Evolutionary conservation across 306 rosid genomes (phyloP).

Genomic region (Vicia faba): DNA sequence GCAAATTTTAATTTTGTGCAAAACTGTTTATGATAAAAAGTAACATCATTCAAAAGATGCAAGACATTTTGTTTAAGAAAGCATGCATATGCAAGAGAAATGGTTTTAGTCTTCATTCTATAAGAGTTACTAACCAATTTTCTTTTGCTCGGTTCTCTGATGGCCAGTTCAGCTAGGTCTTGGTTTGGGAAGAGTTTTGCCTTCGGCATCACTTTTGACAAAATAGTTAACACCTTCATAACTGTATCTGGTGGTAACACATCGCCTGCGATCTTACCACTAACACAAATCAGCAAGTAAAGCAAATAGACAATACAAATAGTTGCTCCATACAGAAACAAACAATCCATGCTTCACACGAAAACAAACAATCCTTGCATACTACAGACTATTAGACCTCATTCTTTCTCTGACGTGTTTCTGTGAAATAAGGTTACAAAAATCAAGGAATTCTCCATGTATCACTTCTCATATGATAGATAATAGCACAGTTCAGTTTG

Average conservation of each 20-base stretch:
- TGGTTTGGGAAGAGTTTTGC: slow-evolving; percentile 74
- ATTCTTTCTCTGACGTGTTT: no score
- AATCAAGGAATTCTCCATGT: no score
- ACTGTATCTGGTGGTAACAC: slow-evolving; percentile 67
- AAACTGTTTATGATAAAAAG: background rate
- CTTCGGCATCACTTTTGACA: slow-evolving; percentile 72
- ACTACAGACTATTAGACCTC: no score
- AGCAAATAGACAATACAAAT: no score
- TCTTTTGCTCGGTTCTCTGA: slow-evolving; percentile 77
- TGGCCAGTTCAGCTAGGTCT: slow-evolving; percentile 63
- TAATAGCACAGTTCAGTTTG: no score
- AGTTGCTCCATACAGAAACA: no score
- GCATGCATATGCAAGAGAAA: slow-evolving; percentile 1
- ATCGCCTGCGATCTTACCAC: slow-evolving; percentile 77
- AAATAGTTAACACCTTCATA: slow-evolving; percentile 52
- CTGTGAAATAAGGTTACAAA: no score
- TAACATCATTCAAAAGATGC: slow-evolving; percentile 2
- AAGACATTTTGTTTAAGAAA: slow-evolving; percentile 8
- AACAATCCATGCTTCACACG: no score
- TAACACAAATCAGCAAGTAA: slow-evolving; percentile 48
- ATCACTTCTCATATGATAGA: no score
- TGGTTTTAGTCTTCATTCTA: background rate
- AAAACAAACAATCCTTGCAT: no score
- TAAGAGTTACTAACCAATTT: slow-evolving; percentile 65
- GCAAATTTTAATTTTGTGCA: no score